Conservation (phyloP, 129 eudicot species). For the Chrysanthemum seticuspe region DNA sequence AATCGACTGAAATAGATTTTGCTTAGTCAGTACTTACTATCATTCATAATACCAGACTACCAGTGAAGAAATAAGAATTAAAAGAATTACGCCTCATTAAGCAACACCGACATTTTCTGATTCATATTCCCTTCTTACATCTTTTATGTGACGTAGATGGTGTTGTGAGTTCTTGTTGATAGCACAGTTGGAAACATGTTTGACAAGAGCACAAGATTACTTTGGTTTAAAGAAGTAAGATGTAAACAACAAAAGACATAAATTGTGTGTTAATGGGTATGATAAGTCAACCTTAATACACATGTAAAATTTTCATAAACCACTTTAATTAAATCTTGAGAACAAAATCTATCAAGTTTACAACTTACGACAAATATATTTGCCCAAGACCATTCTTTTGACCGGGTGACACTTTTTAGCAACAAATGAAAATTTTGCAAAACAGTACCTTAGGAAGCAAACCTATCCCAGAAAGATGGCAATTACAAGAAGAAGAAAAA, state of each 20-base stretch:
- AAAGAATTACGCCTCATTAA: not conserved
- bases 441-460: constrained; percentile 4
- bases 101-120: not conserved
- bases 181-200: not conserved
- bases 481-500: too few species aligned
- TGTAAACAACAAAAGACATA: not conserved
- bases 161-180: not conserved
- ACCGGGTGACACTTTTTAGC: not conserved
- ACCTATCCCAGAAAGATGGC: not conserved
- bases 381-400: constrained; percentile 11
- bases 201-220: not conserved
- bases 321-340: not conserved
- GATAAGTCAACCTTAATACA: constrained; percentile 3
- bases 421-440: not conserved
- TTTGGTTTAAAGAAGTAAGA: not conserved
- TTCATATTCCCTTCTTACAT: not conserved
- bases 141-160: not conserved
- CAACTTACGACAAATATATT: not conserved
- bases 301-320: not conserved
- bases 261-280: not conserved
- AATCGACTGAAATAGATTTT: not conserved
- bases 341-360: constrained; percentile 1
- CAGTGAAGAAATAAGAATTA: not conserved
- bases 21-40: not conserved
- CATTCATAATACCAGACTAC: not conserved